Percentiles rank a stretch among this genome's conserved stretches.
These are phyloP conservation scores for Lasiodiplodia theobromae DNA, from an alignment of 2,329 filamentous ascomycete species.

Conservation along the genomic window DNA sequence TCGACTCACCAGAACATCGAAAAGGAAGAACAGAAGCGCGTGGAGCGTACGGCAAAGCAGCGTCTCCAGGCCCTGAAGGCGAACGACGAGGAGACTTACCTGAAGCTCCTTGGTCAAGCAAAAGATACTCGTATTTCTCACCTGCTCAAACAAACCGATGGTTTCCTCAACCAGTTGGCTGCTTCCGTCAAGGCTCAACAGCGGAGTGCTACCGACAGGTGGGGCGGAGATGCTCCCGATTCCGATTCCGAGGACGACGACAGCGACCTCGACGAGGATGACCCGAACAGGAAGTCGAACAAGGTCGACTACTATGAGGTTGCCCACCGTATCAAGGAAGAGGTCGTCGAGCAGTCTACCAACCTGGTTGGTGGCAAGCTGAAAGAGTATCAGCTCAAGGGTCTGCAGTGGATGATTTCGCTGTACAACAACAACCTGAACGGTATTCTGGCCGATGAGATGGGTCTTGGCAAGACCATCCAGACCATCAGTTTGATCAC, in stretches of 20 bases:
- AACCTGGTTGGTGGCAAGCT: conserved; percentile 91
- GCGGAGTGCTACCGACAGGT: conserved; percentile 78
- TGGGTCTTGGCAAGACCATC: conserved; percentile 99
- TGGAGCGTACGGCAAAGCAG: conserved; percentile 97
- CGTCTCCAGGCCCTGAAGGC: conserved; percentile 98
- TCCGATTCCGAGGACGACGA: conserved; percentile 66
- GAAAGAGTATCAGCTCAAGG: conserved; percentile 98
- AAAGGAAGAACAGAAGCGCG: conserved; percentile 98
- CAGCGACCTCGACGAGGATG: conserved; percentile 72
- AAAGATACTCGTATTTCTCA: conserved; percentile 99
- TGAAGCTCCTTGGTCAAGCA: conserved; percentile 96
- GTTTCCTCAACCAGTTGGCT: conserved; percentile 94
- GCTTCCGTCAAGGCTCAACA: conserved; percentile 95
- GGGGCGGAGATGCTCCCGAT: conserved; percentile 68
- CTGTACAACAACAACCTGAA: conserved; percentile 99
- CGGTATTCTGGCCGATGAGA: conserved; percentile 97
- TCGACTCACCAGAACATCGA: conserved; percentile 94
- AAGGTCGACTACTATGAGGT: conserved; percentile 99
- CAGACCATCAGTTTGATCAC: conserved; percentile 98
- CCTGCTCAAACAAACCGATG: conserved; percentile 93
- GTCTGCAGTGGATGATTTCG: conserved; percentile 99
- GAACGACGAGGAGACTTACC: conserved; percentile 98
- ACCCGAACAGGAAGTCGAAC: conserved; percentile 68
- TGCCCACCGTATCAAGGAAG: conserved; percentile 93
- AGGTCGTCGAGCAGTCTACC: conserved; percentile 79